Evolutionary conservation across 306 rosid genomes (phyloP).

Genomic region (Alnus glutinosa): DNA sequence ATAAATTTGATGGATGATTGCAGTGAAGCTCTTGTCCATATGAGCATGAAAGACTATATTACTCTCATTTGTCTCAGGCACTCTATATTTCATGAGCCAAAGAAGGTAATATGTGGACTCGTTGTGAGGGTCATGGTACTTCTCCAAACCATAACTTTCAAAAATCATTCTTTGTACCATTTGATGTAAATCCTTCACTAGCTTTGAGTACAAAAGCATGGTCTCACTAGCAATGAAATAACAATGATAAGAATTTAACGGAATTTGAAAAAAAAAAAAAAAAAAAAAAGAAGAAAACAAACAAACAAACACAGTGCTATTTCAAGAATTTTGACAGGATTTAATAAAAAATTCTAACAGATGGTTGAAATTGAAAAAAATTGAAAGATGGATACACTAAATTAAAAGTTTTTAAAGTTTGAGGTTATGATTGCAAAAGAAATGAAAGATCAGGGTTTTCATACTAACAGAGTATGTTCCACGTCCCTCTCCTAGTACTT

Average conservation of each 20-base stretch:
- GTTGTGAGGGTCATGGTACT: conserved; percentile 14
- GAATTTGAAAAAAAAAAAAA: too few species aligned
- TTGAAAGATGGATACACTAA: too few species aligned
- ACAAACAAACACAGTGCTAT: too few species aligned
- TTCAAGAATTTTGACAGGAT: too few species aligned
- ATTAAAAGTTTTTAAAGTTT: too few species aligned
- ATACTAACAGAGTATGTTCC: too few species aligned
- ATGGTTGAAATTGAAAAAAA: too few species aligned
- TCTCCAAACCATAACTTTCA: conserved; percentile 41
- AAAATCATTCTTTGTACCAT: conserved; percentile 40
- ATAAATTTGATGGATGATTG: conserved; percentile 37
- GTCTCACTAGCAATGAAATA: conserved; percentile 18
- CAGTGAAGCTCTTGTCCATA: conserved; percentile 34
- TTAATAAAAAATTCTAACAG: too few species aligned
- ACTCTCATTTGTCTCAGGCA: conserved; percentile 17
- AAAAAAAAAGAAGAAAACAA: too few species aligned
- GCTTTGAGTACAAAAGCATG: conserved; percentile 25
- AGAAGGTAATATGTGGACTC: conserved; percentile 32
- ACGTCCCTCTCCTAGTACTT: too few species aligned
- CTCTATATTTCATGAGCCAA: conserved; percentile 34
- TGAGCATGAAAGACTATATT: conserved; percentile 36
- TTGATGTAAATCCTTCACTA: conserved; percentile 29
- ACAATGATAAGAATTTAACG: background rate
- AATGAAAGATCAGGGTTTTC: too few species aligned
- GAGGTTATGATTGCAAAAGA: too few species aligned